Percentiles rank a stretch among this genome's conserved stretches.
These are phyloP conservation scores for Penstemon davidsonii DNA, from an alignment of 257 asterid species.

Conservation along the genomic window DNA sequence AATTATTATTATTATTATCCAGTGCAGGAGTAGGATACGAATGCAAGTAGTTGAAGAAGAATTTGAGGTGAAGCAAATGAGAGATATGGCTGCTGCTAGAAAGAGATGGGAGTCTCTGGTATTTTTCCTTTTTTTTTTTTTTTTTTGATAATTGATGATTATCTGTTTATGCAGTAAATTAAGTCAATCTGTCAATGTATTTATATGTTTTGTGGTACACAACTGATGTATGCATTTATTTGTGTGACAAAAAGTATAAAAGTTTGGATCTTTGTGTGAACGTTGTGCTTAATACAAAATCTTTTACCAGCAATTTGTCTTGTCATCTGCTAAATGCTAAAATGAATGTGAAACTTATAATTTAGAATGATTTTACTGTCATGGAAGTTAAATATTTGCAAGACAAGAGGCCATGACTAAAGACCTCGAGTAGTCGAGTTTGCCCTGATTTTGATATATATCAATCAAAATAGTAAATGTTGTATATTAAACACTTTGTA, in stretches of 20 bases:
- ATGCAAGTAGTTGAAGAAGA: slow-evolving; percentile 86
- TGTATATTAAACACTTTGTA: too few species aligned
- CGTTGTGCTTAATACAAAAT: not conserved
- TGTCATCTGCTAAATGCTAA: not conserved
- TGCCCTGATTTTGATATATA: not conserved
- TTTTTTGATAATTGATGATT: not conserved
- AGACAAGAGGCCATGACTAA: not conserved
- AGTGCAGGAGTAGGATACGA: slow-evolving; percentile 49
- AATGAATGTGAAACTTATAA: not conserved
- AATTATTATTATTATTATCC: slow-evolving; percentile 6
- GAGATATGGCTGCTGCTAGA: slow-evolving; percentile 95
- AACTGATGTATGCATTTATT: not conserved
- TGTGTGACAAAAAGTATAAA: not conserved
- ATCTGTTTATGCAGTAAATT: not conserved
- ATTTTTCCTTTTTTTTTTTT: slow-evolving; percentile 18
- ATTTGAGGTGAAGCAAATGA: slow-evolving; percentile 87
- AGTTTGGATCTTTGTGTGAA: not conserved
- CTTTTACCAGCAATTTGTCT: slow-evolving; percentile 2
- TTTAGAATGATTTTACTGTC: not conserved
- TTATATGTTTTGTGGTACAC: not conserved
- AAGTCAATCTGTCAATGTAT: not conserved
- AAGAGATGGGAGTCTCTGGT: slow-evolving; percentile 99
- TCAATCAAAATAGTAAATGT: slow-evolving; percentile 1
- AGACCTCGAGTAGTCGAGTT: not conserved
- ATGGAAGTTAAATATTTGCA: not conserved